Conservation (phyloP, 176 grass and related monocot genomes). For the Puya raimondii region DNA sequence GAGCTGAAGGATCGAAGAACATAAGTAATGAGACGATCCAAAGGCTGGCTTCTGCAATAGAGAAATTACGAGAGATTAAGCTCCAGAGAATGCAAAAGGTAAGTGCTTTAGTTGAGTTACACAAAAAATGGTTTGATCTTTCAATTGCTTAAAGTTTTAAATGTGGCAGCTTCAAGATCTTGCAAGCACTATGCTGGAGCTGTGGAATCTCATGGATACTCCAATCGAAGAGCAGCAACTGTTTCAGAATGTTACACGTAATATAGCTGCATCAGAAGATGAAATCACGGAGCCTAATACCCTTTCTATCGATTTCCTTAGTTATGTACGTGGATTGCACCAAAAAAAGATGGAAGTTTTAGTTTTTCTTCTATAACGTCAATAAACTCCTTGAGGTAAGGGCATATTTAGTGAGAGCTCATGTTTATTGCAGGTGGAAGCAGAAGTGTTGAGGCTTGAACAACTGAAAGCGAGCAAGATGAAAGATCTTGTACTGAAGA, state of each 20-base stretch:
- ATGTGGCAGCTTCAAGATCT: constrained; percentile 84
- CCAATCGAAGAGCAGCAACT: constrained; percentile 63
- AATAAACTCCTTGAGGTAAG: background rate
- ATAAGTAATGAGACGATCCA: constrained; percentile 47
- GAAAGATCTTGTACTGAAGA: constrained; percentile 68
- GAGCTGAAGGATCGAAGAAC: constrained; percentile 43
- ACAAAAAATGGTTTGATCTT: background rate
- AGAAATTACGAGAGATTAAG: constrained; percentile 38
- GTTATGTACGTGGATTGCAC: constrained; percentile 32
- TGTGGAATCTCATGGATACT: constrained; percentile 90
- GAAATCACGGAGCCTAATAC: constrained; percentile 61
- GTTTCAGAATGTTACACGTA: constrained; percentile 72
- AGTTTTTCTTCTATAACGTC: background rate
- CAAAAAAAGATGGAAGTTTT: background rate
- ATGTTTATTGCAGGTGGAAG: constrained; percentile 47
- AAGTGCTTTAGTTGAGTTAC: background rate
- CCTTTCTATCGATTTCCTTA: constrained; percentile 55
- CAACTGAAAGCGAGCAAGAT: constrained; percentile 64
- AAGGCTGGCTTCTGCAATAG: constrained; percentile 28
- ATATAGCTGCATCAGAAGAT: constrained; percentile 70
- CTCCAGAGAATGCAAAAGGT: constrained; percentile 72
- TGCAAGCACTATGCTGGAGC: constrained; percentile 51
- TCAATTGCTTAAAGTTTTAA: constrained; percentile 11
- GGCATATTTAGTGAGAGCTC: background rate
- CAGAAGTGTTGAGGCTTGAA: constrained; percentile 58